Evolutionary conservation across 805 yeast genomes (phyloP).

Genomic region (Suhomyces kilbournensis): DNA sequence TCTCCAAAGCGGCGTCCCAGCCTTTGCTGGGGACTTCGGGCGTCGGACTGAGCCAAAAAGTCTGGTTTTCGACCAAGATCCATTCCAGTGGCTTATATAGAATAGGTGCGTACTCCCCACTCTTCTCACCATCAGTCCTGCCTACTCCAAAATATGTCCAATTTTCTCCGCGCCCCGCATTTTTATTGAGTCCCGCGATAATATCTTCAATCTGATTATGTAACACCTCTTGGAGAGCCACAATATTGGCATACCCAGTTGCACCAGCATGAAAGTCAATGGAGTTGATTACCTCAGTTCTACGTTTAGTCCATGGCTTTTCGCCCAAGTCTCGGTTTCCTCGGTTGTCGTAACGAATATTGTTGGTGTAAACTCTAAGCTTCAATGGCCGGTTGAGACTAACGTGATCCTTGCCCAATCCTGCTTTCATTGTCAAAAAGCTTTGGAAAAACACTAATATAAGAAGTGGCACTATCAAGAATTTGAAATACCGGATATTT

Average conservation of each 20-base stretch:
- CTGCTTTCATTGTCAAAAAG: background rate
- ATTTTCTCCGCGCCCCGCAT: slow-evolving; percentile 16
- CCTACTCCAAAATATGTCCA: slow-evolving; percentile 42
- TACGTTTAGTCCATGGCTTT: slow-evolving; percentile 44
- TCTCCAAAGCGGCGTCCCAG: slow-evolving; percentile 43
- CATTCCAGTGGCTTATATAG: slow-evolving; percentile 31
- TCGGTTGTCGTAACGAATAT: slow-evolving; percentile 44
- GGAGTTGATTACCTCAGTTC: slow-evolving; percentile 33
- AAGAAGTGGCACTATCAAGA: background rate
- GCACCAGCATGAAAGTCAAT: slow-evolving; percentile 37
- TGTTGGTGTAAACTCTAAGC: slow-evolving; percentile 39
- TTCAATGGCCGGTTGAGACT: slow-evolving; percentile 5
- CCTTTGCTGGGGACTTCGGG: slow-evolving; percentile 37
- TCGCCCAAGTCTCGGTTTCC: slow-evolving; percentile 35
- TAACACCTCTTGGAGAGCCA: slow-evolving; percentile 39
- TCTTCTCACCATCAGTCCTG: slow-evolving; percentile 26
- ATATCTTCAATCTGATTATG: slow-evolving; percentile 35
- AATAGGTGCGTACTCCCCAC: slow-evolving; percentile 39
- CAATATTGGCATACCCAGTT: slow-evolving; percentile 31
- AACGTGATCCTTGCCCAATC: background rate
- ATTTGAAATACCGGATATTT: background rate
- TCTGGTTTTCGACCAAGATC: slow-evolving; percentile 25
- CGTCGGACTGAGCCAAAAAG: slow-evolving; percentile 42
- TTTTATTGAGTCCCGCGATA: slow-evolving; percentile 22
- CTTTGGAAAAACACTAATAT: background rate